Evolutionary conservation across 1,139 yeast genomes (phyloP), one percentile per base, ranked within the genome.

Genomic region (Magnusiomyces fungicola): DNA sequence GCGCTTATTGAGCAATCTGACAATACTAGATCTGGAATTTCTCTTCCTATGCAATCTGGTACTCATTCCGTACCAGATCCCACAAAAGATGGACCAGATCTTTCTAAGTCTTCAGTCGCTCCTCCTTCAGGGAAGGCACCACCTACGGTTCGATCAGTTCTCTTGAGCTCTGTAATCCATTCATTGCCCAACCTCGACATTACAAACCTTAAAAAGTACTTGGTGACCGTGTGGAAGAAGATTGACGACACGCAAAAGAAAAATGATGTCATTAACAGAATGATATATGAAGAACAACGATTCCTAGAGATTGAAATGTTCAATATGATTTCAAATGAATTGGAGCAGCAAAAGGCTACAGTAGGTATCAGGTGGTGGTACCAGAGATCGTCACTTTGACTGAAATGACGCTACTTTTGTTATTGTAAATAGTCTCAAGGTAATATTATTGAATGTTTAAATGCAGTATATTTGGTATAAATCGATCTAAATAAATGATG

Each of bases 311-410:
- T 64, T 18, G 60, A 60, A 18, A 50, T 75, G 43, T 72, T 75
- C 70, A 66, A 67, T 18, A 60, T 67, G 47, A 63, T 76, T 1
- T 71, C 80, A 39, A 73, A 73, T 53, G 71, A 66, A 7, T 69
- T 80, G 54, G 85, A 81, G 55, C 69, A 80, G 50, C 78, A 78
- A 55, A 69, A 85, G 55, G 77, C 83, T 3, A 81, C 78, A 48
- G 58, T 80, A 37, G 92, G 83, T 2, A 75, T 81, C 50, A 65
- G 68, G 30, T 84, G 90, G 89, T 84, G 85, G 84, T 80, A 77
- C 33, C 42, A 37, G 36, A 48, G 40, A 29, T 34, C 53, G 9
- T 36, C 23, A 22, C 39, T 50, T 5, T 50, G 45, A 33, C n/a
- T 18, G 23, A 21, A n/a, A n/a, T n/a, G n/a, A n/a, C n/a, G n/a